These are phyloP conservation scores for Fragosphaeria purpurea DNA, from an alignment of 2,329 filamentous ascomycete species.

Conservation along the genomic window DNA sequence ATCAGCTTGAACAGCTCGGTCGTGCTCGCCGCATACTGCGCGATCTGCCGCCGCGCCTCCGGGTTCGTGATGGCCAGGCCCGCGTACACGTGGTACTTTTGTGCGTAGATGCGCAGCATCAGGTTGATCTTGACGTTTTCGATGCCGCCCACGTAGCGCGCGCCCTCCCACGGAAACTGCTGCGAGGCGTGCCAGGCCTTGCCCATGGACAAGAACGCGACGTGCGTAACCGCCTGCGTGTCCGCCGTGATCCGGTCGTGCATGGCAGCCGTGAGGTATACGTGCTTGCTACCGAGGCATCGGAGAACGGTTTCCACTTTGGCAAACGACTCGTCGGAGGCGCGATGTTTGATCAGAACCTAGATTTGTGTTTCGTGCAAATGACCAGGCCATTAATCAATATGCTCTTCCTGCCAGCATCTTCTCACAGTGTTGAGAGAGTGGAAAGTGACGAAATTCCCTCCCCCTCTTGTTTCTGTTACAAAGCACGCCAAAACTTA, in stretches of 20 bases:
- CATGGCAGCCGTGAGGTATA: slow-evolving; percentile 74
- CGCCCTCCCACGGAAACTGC: slow-evolving; percentile 94
- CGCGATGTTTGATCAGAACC: slow-evolving; percentile 85
- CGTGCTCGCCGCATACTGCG: slow-evolving; percentile 84
- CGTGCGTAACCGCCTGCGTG: slow-evolving; percentile 95
- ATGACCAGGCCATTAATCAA: background rate
- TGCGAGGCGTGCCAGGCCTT: slow-evolving; percentile 93
- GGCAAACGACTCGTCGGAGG: slow-evolving; percentile 61
- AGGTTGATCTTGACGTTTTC: slow-evolving; percentile 99
- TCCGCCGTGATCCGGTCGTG: slow-evolving; percentile 98
- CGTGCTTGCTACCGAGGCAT: slow-evolving; percentile 76
- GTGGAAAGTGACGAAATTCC: background rate
- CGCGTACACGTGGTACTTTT: slow-evolving; percentile 99
- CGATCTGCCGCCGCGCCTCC: slow-evolving; percentile 81
- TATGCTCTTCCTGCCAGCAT: too few relatives aligned
- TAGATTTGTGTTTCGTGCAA: slow-evolving; percentile 16
- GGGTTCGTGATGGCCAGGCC: slow-evolving; percentile 95
- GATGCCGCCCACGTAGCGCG: slow-evolving; percentile 92
- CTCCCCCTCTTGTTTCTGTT: too few relatives aligned
- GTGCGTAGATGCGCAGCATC: slow-evolving; percentile 90
- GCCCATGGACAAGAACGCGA: slow-evolving; percentile 94
- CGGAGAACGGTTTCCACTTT: slow-evolving; percentile 75
- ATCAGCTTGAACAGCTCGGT: slow-evolving; percentile 96
- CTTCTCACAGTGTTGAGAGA: background rate
- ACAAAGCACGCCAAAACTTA: slow-evolving; percentile 28